A percentile compares a stretch with the other conserved stretches of the same genome.
Conservation (phyloP, 2,329 filamentous ascomycete genomes). For the Colletotrichum tanaceti region DNA sequence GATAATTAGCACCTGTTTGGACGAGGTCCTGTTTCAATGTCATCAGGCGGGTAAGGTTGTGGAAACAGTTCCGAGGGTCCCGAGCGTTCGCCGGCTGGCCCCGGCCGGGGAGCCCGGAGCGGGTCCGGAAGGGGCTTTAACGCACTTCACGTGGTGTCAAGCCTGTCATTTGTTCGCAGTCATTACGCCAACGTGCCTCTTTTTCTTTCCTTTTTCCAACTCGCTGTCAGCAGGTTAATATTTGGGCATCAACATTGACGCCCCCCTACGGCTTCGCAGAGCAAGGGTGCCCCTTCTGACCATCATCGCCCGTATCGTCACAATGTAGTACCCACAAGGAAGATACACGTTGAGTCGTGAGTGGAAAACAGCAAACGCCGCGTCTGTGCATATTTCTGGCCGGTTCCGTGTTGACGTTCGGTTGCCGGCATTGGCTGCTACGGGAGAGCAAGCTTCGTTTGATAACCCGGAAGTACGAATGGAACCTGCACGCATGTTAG, state of each 20-base stretch:
- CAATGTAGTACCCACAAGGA: background rate
- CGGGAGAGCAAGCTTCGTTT: background rate
- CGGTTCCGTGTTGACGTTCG: constrained; percentile 1
- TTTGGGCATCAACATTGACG: background rate
- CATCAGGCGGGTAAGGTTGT: constrained; percentile 7
- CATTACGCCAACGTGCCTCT: constrained; percentile 6
- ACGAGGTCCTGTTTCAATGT: constrained; percentile 1
- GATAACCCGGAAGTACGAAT: constrained; percentile 2
- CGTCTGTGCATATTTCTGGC: constrained; percentile 26
- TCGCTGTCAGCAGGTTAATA: background rate
- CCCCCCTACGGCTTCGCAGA: background rate
- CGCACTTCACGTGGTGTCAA: background rate
- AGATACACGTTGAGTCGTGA: constrained; percentile 9
- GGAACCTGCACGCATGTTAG: background rate
- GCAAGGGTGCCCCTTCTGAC: constrained; percentile 13
- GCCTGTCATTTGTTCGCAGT: background rate
- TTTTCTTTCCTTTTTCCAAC: background rate
- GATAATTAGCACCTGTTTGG: background rate
- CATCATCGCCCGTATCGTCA: background rate
- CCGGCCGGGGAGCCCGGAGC: constrained; percentile 30
- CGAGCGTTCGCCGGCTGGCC: constrained; percentile 19
- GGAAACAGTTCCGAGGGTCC: constrained; percentile 6
- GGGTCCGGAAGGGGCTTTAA: background rate
- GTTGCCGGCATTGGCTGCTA: constrained; percentile 9
- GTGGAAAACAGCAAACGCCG: constrained; percentile 19